Conservation (phyloP, 2,329 filamentous ascomycete genomes). For the Claviceps sorghi region DNA sequence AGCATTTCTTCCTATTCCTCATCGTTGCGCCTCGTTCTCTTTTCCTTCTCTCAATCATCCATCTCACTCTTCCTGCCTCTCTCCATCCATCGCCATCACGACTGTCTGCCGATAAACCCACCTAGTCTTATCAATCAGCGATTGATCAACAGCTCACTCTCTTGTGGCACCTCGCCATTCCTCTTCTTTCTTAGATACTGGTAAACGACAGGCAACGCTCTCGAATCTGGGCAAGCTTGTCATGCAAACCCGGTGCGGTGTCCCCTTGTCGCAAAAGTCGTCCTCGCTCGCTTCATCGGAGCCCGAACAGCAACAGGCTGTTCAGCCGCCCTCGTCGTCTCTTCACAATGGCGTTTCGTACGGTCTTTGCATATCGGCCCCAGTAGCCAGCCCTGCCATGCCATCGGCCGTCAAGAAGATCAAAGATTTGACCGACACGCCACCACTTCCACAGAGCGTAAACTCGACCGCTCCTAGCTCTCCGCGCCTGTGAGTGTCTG, state of each 20-base stretch:
- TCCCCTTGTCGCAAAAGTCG: conserved; percentile 15
- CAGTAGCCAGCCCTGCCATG: conserved; percentile 21
- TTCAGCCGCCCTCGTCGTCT: conserved; percentile 18
- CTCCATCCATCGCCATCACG: not conserved
- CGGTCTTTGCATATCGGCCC: conserved; percentile 8
- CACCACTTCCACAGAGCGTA: conserved; percentile 40
- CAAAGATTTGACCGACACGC: conserved; percentile 35
- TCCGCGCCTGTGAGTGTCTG: conserved; percentile 38
- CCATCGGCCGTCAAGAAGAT: conserved; percentile 27
- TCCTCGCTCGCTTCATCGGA: conserved; percentile 17
- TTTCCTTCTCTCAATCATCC: conserved; percentile 1
- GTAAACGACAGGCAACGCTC: conserved; percentile 24
- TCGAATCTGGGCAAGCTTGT: conserved; percentile 29
- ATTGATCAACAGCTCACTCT: conserved; percentile 7
- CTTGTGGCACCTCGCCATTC: conserved; percentile 5
- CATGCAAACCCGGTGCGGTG: conserved; percentile 28
- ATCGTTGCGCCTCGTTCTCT: not conserved
- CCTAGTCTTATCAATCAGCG: conserved; percentile 4
- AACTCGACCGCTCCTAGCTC: conserved; percentile 44
- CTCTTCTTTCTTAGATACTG: conserved; percentile 13
- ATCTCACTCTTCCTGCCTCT: not conserved
- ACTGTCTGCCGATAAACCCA: not conserved
- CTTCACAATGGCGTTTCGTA: conserved; percentile 17
- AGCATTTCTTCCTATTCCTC: not conserved
- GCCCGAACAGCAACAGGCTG: conserved; percentile 19